Percentiles rank a stretch among this genome's conserved stretches.
These are phyloP conservation scores for Cadophora sp. DNA, from an alignment of 2,329 filamentous ascomycete genomes.

Conservation along the genomic window DNA sequence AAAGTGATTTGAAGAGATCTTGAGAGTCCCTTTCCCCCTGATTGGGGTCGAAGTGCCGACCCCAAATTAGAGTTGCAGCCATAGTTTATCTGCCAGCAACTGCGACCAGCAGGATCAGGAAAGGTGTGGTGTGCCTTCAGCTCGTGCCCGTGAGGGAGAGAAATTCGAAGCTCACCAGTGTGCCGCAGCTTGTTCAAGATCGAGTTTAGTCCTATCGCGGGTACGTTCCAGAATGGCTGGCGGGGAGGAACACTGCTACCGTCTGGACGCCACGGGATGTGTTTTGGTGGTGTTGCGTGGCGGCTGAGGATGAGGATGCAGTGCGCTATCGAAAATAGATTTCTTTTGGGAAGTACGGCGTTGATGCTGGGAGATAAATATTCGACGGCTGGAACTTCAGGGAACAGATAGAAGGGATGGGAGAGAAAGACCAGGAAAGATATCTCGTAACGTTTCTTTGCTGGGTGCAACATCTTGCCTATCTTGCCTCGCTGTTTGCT, in stretches of 20 bases:
- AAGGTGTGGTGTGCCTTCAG: slow-evolving; percentile 15
- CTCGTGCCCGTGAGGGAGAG: slow-evolving; percentile 6
- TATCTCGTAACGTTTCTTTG: neutral
- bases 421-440: neutral
- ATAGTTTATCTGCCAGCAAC: slow-evolving; percentile 9
- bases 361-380: neutral
- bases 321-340: slow-evolving; percentile 6
- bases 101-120: slow-evolving; percentile 8
- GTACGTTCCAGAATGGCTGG: slow-evolving; percentile 2
- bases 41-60: neutral
- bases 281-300: neutral
- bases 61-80: neutral
- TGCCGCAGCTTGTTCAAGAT: slow-evolving; percentile 7
- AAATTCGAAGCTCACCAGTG: slow-evolving; percentile 18
- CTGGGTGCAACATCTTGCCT: neutral
- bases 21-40: neutral
- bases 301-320: neutral
- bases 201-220: slow-evolving; percentile 9
- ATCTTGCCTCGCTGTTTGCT: neutral
- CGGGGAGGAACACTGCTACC: slow-evolving; percentile 3
- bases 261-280: slow-evolving; percentile 9
- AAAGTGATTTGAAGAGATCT: neutral
- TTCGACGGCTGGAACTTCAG: neutral
- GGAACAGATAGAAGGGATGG: neutral
- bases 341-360: neutral